phyloP scores from a whole-genome alignment of 2,329 filamentous ascomycete species.

The Zopfia rhizophila region DNA sequence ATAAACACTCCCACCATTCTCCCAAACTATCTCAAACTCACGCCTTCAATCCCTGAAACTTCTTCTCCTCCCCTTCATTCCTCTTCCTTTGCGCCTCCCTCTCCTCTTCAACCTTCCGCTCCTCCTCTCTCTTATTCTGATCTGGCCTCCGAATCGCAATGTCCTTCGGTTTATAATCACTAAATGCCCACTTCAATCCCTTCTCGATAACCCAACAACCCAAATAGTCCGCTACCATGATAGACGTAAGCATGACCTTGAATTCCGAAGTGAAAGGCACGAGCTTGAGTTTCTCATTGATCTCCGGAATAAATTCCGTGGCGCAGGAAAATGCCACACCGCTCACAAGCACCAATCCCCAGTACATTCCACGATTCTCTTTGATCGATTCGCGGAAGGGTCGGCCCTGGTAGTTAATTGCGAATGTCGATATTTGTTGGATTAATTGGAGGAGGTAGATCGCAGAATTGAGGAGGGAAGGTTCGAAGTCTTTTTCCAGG shows the following conservation, averaged over 20 bases:
- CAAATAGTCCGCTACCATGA: conserved; percentile 89
- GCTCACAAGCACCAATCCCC: conserved; percentile 89
- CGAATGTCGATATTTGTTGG: conserved; percentile 98
- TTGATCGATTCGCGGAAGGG: conserved; percentile 96
- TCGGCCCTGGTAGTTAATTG: conserved; percentile 98
- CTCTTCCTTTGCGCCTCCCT: conserved; percentile 46
- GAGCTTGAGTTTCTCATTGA: conserved; percentile 92
- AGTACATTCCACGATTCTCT: conserved; percentile 99
- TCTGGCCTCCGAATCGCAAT: conserved; percentile 89
- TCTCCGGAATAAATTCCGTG: conserved; percentile 92
- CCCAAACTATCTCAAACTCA: too few relatives aligned
- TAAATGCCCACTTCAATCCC: conserved; percentile 84
- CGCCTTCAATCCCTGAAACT: conserved; percentile 3
- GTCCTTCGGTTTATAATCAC: conserved; percentile 91
- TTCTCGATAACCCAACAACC: conserved; percentile 91
- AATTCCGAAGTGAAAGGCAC: conserved; percentile 91
- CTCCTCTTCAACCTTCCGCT: conserved; percentile 71
- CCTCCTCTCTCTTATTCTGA: conserved; percentile 80
- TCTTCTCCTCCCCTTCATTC: conserved; percentile 43
- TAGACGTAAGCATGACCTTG: conserved; percentile 82
- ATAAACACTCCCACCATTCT: too few relatives aligned
- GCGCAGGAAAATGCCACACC: conserved; percentile 93
- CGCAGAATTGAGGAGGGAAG: conserved; percentile 93
- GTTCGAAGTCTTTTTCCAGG: conserved; percentile 92
- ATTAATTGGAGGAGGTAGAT: conserved; percentile 98